Evolutionary conservation across 2,329 filamentous ascomycete genomes (phyloP), one percentile per base, ranked within the genome.

Genomic region (Apiospora koreana): DNA sequence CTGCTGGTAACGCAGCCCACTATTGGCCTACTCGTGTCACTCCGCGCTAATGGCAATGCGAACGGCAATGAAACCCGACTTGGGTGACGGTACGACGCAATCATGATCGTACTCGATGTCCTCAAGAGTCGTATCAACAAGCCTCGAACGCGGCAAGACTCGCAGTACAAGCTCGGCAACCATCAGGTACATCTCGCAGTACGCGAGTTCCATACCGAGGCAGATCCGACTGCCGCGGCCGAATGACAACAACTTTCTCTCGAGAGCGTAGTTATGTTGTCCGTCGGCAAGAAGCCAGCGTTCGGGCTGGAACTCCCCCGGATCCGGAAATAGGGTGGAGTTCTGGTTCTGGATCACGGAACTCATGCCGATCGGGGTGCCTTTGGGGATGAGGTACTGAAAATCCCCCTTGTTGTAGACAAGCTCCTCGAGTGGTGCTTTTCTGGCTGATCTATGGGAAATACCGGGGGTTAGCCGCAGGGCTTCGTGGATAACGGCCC

Each of bases 361-460:
- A 1, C 76, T 79, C 79, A 80, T 81, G 25, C 77, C 76, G 10
- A 80, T 76, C 1, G 77, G 77, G 1, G 79, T 80, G 31, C 68
- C 68, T 12, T 38, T 31, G 25, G 70, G 70, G 46, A 71, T 35
- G 18, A 46, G 25, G n/a, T 62, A 68, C n/a, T 65, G 18, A 8
- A 21, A 6, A 2, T 21, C 12, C 10, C 50, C 65, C 45, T 62
- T 48, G 14, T 16, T 25, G 69, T 70, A 70, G 28, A 65, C 25
- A 5, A 70, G 66, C 42, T 70, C 66, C 58, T 70, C 69, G 14
- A 65, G 48, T 8, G 66, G 66, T 12, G 69, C 69, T 16, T 68
- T 50, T 23, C 69, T 54, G 14, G 69, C 66, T 2, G 54, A 65
- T n/a, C 69, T 43, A 45, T 68, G 69, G 45, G 69, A 65, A n/a